Evolutionary conservation across 169 alveolate genomes (phyloP).

Genomic region (Perkinsus chesapeaki): DNA sequence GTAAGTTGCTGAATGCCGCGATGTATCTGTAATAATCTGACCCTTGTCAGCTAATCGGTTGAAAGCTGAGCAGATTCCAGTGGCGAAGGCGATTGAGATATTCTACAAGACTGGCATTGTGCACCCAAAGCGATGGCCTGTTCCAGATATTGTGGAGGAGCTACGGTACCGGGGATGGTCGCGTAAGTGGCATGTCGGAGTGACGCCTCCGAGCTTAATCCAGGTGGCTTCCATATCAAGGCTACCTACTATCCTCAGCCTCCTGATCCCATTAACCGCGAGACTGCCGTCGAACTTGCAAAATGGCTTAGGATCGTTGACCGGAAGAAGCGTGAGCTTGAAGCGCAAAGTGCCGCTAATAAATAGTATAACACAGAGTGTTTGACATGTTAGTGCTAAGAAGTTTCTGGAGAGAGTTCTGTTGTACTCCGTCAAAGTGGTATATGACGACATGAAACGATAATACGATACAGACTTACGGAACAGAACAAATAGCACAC

Average conservation of each 20-base stretch:
- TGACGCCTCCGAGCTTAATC: background rate
- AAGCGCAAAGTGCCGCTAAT: background rate
- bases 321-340: background rate
- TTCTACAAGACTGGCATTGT: background rate
- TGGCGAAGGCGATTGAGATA: background rate
- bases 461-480: too few relatives aligned
- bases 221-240: background rate
- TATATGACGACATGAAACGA: too few relatives aligned
- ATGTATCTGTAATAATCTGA: background rate
- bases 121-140: background rate
- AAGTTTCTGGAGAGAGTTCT: background rate
- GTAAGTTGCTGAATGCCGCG: background rate
- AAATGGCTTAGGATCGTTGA: background rate
- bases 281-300: background rate
- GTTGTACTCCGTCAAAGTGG: too few relatives aligned
- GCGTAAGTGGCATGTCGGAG: background rate
- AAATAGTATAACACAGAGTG: background rate
- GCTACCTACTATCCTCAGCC: background rate
- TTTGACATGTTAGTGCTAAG: background rate
- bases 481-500: too few relatives aligned
- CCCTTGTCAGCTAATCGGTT: background rate
- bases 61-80: background rate
- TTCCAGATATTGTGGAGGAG: background rate
- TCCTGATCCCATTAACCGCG: background rate
- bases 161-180: background rate